These are phyloP conservation scores for Suillus decipiens DNA, from an alignment of 768 basidiomycete species.

Conservation along the genomic window DNA sequence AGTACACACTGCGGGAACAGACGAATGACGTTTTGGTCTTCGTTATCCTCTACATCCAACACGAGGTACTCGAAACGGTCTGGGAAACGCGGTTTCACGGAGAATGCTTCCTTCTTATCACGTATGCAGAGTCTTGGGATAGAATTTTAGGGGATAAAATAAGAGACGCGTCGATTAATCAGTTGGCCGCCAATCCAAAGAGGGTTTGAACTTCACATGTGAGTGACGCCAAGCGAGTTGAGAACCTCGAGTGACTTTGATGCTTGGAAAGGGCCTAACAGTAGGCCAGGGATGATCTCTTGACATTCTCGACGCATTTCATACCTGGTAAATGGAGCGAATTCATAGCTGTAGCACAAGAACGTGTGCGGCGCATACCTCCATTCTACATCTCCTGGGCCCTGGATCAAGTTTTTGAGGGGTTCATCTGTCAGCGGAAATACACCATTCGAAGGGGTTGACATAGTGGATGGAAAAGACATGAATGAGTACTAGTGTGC, in stretches of 20 bases:
- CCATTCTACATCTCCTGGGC: constrained; percentile 85
- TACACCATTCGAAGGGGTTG: constrained; percentile 17
- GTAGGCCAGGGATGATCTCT: constrained; percentile 81
- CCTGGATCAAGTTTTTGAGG: constrained; percentile 69
- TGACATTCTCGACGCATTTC: constrained; percentile 97
- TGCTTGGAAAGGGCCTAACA: constrained; percentile 86
- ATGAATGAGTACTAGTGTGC: constrained; percentile 1
- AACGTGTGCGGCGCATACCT: constrained; percentile 45
- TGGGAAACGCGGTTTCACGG: constrained; percentile 83
- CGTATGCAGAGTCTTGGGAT: constrained; percentile 80
- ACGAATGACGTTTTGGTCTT: constrained; percentile 93
- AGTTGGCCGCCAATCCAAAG: constrained; percentile 8
- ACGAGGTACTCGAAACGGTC: constrained; percentile 77
- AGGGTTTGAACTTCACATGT: constrained; percentile 55
- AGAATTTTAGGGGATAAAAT: constrained; percentile 6
- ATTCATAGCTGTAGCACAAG: constrained; percentile 15
- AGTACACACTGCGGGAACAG: constrained; percentile 77
- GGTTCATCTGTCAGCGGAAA: constrained; percentile 37
- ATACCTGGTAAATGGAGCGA: constrained; percentile 50
- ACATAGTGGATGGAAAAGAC: constrained; percentile 10
- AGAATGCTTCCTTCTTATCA: constrained; percentile 87
- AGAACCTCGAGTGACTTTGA: constrained; percentile 81
- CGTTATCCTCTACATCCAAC: constrained; percentile 87
- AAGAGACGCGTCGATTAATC: constrained; percentile 16
- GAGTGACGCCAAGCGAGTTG: constrained; percentile 66